A percentile compares a stretch with the other conserved stretches of the same genome.
These are phyloP conservation scores for Tardiomyces blankii DNA, from an alignment of 1,139 yeast species.

Conservation along the genomic window DNA sequence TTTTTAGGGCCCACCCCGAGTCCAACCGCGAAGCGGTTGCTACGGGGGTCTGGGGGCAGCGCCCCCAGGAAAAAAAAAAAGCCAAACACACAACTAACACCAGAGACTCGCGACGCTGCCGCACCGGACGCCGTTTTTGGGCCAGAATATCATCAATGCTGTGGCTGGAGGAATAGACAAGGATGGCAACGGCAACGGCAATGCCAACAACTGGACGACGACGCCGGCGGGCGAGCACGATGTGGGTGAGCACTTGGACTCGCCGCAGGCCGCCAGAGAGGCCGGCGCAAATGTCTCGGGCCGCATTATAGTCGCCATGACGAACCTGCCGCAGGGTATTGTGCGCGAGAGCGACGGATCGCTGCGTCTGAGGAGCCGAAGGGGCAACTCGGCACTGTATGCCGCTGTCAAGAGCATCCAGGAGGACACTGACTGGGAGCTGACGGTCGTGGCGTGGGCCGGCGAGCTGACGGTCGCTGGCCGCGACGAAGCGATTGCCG, in stretches of 20 bases:
- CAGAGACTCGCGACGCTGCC: background rate
- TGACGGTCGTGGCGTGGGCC: constrained; percentile 89
- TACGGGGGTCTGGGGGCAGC: too few species aligned
- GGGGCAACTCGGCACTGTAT: constrained; percentile 81
- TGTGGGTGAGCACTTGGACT: constrained; percentile 8
- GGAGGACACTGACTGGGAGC: constrained; percentile 70
- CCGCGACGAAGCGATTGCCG: constrained; percentile 9
- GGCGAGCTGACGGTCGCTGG: constrained; percentile 52
- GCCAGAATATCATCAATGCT: constrained; percentile 6
- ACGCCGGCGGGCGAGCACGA: background rate
- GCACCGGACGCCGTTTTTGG: constrained; percentile 19
- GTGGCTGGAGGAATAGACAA: constrained; percentile 6
- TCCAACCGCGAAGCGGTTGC: too few species aligned
- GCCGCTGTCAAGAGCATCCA: constrained; percentile 59
- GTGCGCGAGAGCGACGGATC: constrained; percentile 9
- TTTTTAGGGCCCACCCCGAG: too few species aligned
- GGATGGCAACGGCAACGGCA: constrained; percentile 2
- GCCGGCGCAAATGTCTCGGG: constrained; percentile 39
- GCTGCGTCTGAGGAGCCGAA: constrained; percentile 31
- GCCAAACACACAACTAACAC: background rate
- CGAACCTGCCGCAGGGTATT: constrained; percentile 57
- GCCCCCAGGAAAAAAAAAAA: too few species aligned
- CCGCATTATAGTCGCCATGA: constrained; percentile 55
- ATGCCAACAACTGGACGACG: background rate
- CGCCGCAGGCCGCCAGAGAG: constrained; percentile 24